These are phyloP conservation scores for Irpex sp. DNA, from an alignment of 1,284 basidiomycete species.

Conservation along the genomic window DNA sequence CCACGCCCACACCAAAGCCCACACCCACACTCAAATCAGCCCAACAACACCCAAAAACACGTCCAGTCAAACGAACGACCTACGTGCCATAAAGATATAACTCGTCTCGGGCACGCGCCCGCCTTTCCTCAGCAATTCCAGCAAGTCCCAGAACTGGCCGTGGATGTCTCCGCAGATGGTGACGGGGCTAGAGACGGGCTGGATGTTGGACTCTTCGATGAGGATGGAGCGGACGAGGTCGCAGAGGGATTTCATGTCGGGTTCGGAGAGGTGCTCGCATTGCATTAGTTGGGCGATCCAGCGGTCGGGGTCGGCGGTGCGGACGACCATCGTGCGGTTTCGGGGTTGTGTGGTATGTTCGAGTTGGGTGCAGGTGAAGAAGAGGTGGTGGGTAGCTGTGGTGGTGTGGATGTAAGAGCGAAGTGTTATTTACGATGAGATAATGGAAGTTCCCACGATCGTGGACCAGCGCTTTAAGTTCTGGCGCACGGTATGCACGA, in stretches of 20 bases:
- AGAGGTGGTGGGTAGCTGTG: no score
- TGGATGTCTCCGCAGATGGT: slow-evolving; percentile 95
- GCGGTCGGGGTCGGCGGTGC: slow-evolving; percentile 44
- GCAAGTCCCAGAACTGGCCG: slow-evolving; percentile 93
- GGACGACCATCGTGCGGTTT: neutral
- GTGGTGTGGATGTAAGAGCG: no score
- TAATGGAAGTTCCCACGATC: neutral
- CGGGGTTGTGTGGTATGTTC: no score
- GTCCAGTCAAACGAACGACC: slow-evolving; percentile 23
- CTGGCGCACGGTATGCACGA: no score
- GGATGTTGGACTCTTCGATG: slow-evolving; percentile 94
- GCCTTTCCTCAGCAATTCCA: slow-evolving; percentile 87
- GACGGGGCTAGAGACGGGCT: slow-evolving; percentile 86
- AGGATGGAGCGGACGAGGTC: slow-evolving; percentile 79
- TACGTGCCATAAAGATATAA: slow-evolving; percentile 96
- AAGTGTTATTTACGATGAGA: neutral
- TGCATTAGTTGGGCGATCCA: slow-evolving; percentile 78
- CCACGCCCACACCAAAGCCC: neutral
- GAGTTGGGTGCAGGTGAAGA: no score
- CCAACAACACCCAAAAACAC: neutral
- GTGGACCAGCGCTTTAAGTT: neutral
- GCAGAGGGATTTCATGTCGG: slow-evolving; percentile 89
- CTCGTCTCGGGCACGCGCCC: slow-evolving; percentile 86
- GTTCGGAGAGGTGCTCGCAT: slow-evolving; percentile 85
- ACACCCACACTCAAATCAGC: neutral